Base-by-base conservation (phyloP, 805 yeast genomes). In the Pichia manshurica region DNA sequence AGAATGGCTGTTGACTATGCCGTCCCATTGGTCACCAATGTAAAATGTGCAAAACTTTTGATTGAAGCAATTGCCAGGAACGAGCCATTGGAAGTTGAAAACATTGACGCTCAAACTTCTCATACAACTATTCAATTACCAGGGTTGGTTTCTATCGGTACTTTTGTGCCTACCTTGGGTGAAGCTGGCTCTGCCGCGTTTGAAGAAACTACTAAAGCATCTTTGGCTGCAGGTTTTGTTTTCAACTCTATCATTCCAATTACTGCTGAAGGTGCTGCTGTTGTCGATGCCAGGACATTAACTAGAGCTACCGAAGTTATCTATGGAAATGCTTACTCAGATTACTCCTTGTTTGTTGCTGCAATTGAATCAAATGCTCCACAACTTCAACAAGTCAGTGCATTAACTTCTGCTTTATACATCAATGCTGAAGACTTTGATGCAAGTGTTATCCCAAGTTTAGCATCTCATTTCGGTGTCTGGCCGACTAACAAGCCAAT, bases 1-100 rank as follows among this genome's bases (percentile, higher is more conserved):
- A 93, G 99, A 76, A 87, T 93, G 98, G 99, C 99, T 57, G 97
- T 93, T 56, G 99, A 93, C 71, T 95, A 87, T 67, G 90, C 97
- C 45, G 89, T 93, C 64, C 99, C 99, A 44, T 77, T 93, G 66
- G 96, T 93, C 44, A 93, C 99, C 55, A 93, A 93, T 64, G 98
- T 93, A 57, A 93, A 93, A 72, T 84, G 90, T 75, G 99, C 99
- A 53, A 93, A 93, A 71, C 74, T 93, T 56, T 75, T 93, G 69
- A 82, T 93, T 56, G 98, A 93, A 72, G 98, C 99, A n/a, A 68
- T 89, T 55, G 77, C 91, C 35, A 77, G 93, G 72, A 72, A 81
- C 61, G 70, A 74, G 54, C 52, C 73, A n/a, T 71, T 89, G 56
- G 85, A 83, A 20, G 87, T 86, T 46, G 64, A 84, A 42, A 79